Evolutionary conservation across 345 rosid genomes (phyloP).

Genomic region (Rhodamnia argentea): DNA sequence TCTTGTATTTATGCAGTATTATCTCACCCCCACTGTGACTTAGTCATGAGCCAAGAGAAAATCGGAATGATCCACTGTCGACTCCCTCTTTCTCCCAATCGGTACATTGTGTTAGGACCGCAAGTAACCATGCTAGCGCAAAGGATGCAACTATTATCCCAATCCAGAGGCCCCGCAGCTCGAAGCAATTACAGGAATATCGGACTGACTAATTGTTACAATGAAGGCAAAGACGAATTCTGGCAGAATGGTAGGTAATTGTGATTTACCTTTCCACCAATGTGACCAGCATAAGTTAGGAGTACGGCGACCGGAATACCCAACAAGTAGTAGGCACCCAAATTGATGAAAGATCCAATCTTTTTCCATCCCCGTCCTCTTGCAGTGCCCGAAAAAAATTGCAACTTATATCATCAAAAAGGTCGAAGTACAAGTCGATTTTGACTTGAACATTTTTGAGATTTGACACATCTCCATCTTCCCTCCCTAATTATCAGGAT

Average conservation of each 20-base stretch:
- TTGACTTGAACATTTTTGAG: neutral
- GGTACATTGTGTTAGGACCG: slow-evolving; percentile 6
- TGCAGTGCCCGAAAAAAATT: neutral
- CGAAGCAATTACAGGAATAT: neutral
- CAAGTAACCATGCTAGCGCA: slow-evolving; percentile 14
- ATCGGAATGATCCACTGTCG: no score
- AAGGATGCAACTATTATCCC: slow-evolving; percentile 8
- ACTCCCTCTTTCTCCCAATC: slow-evolving; percentile 23
- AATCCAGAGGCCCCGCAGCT: slow-evolving; percentile 12
- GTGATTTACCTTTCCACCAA: slow-evolving; percentile 3
- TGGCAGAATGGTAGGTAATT: neutral
- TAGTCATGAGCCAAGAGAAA: no score
- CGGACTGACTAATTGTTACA: no score
- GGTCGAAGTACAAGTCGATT: neutral
- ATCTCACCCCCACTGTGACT: no score
- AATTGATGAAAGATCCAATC: slow-evolving; percentile 20
- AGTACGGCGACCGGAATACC: slow-evolving; percentile 16
- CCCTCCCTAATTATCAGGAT: neutral
- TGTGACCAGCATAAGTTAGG: slow-evolving; percentile 14
- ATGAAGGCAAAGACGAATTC: neutral
- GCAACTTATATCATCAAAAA: neutral
- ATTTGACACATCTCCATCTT: neutral
- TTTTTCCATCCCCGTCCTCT: slow-evolving; percentile 43
- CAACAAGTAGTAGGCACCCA: slow-evolving; percentile 24
- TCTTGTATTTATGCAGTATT: no score